Evolutionary conservation across 768 basidiomycete genomes (phyloP).

Genomic region (Agrocybe pediades): DNA sequence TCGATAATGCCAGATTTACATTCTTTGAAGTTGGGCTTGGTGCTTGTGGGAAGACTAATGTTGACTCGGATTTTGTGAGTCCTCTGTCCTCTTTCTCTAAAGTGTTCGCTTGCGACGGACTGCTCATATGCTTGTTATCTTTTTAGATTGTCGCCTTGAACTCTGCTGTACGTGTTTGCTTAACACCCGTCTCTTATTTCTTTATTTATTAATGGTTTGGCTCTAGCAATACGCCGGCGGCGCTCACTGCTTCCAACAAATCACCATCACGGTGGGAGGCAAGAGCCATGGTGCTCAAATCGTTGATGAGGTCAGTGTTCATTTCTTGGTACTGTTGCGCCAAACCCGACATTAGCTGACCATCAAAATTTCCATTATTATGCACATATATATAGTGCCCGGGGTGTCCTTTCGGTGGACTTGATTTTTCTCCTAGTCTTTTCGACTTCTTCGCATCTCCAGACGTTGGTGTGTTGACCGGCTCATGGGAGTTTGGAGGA

Average conservation of each 20-base stretch:
- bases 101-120: background rate
- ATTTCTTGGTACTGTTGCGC: background rate
- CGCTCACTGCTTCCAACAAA: constrained; percentile 49
- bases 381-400: constrained; percentile 19
- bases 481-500: constrained; percentile 51
- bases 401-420: constrained; percentile 56
- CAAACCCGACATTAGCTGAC: background rate
- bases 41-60: constrained; percentile 31
- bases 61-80: constrained; percentile 29
- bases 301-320: constrained; percentile 47
- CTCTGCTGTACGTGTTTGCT: constrained; percentile 19
- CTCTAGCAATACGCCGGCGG: constrained; percentile 25
- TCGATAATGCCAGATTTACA: constrained; percentile 46
- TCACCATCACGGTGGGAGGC: constrained; percentile 53
- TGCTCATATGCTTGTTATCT: too few relatives aligned
- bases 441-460: constrained; percentile 55
- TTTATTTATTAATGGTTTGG: background rate
- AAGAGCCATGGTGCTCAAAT: constrained; percentile 52
- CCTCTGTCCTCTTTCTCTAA: background rate
- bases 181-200: too few relatives aligned
- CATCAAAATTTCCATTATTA: constrained; percentile 3
- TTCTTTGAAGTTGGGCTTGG: constrained; percentile 47
- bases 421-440: constrained; percentile 64
- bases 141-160: constrained; percentile 27
- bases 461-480: constrained; percentile 51